A percentile compares a stretch with the other conserved stretches of the same genome.
Evolutionary conservation across 2,329 filamentous ascomycete genomes (phyloP).

Genomic region (Talaromyces sp.): DNA sequence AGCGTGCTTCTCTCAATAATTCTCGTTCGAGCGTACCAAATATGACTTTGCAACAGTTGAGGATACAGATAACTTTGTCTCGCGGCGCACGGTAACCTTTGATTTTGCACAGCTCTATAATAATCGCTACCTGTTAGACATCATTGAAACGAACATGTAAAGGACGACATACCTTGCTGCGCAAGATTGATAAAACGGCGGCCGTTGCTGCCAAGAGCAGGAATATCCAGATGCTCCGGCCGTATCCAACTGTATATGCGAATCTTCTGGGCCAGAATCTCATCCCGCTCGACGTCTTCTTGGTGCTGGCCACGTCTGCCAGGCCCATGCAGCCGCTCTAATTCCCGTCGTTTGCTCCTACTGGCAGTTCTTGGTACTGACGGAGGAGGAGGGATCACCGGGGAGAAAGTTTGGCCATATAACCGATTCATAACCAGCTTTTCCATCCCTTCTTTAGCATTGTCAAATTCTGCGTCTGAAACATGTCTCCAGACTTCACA

Average conservation of each 20-base stretch:
- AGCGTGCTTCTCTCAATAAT: neutral
- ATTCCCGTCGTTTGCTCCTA: conserved; percentile 63
- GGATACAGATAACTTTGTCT: conserved; percentile 96
- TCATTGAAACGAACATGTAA: neutral
- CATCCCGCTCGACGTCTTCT: conserved; percentile 94
- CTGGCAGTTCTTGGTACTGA: conserved; percentile 54
- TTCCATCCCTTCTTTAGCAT: conserved; percentile 97
- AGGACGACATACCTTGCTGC: conserved; percentile 62
- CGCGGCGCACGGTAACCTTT: conserved; percentile 94
- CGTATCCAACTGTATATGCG: conserved; percentile 93
- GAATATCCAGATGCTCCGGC: conserved; percentile 91
- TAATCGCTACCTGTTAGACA: neutral
- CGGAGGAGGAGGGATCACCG: conserved; percentile 78
- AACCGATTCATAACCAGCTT: conserved; percentile 98
- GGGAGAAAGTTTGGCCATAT: conserved; percentile 94
- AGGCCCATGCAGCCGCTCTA: conserved; percentile 65
- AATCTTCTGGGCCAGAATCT: conserved; percentile 93
- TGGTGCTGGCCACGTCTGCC: conserved; percentile 94
- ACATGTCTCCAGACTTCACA: conserved; percentile 97
- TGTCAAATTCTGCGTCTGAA: conserved; percentile 95
- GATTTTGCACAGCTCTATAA: conserved; percentile 81
- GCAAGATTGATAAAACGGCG: conserved; percentile 82
- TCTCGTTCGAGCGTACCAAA: conserved; percentile 60
- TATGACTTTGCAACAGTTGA: conserved; percentile 99
- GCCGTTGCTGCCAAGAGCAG: conserved; percentile 76